These are phyloP conservation scores for Naganishia onofrii DNA, from an alignment of 768 basidiomycete genomes.

Conservation along the genomic window DNA sequence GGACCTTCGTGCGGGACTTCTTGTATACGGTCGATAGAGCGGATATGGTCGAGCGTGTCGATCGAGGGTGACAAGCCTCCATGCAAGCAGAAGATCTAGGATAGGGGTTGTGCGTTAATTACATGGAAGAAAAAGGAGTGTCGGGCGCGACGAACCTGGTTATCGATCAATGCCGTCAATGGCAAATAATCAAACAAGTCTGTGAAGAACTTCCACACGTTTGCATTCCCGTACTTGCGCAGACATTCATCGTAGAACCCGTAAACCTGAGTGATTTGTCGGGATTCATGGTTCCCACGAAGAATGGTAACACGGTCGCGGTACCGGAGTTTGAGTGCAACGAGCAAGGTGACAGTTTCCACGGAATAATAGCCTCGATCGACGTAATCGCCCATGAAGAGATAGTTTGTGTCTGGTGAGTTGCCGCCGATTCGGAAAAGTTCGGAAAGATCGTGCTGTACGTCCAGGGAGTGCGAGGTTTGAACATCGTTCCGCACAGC, in stretches of 20 bases:
- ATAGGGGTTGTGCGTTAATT: not conserved
- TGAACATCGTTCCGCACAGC: not conserved
- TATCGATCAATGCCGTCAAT: conserved; percentile 94
- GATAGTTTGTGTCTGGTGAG: conserved; percentile 96
- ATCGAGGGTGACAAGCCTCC: conserved; percentile 97
- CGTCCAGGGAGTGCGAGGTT: conserved; percentile 6
- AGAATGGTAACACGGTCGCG: conserved; percentile 96
- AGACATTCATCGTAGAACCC: conserved; percentile 99
- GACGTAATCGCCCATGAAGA: conserved; percentile 99
- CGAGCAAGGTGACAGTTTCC: conserved; percentile 95
- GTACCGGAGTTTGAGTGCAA: conserved; percentile 97
- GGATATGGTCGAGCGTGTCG: conserved; percentile 98
- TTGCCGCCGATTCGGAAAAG: conserved; percentile 96
- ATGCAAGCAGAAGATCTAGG: conserved; percentile 95
- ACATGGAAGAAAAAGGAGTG: not conserved
- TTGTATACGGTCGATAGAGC: conserved; percentile 96
- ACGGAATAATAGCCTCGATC: conserved; percentile 99
- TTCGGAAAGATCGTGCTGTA: conserved; percentile 96
- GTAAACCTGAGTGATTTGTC: conserved; percentile 99
- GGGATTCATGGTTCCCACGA: conserved; percentile 95
- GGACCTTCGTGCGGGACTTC: conserved; percentile 99
- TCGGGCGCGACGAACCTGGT: conserved; percentile 75
- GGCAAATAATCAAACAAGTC: conserved; percentile 98
- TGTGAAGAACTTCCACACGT: conserved; percentile 99
- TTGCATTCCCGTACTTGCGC: conserved; percentile 99